Evolutionary conservation across 768 basidiomycete species (phyloP).

Genomic region (Amyloporia xantha): DNA sequence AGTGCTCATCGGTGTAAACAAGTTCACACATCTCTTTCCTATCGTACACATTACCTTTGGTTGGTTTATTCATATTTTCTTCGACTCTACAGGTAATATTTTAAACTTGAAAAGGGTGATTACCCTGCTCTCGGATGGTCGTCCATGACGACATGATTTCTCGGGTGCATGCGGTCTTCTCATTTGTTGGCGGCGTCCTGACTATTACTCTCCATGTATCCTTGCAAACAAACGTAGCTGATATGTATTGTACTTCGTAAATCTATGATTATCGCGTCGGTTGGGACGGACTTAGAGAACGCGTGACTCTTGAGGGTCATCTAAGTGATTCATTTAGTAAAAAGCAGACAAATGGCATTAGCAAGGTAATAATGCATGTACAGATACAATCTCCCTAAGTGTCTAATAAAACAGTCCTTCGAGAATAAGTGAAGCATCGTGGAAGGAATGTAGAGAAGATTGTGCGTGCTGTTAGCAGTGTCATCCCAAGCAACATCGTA

Average conservation of each 20-base stretch:
- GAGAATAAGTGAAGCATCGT: background rate
- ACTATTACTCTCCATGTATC: background rate
- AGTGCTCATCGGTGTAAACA: background rate
- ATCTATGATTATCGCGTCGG: constrained; percentile 1
- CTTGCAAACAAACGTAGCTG: background rate
- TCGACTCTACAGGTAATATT: constrained; percentile 1
- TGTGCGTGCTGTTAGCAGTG: too few relatives aligned
- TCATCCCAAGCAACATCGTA: too few relatives aligned
- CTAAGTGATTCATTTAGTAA: too few relatives aligned
- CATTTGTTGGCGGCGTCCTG: background rate
- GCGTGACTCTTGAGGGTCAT: background rate
- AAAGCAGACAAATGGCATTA: background rate
- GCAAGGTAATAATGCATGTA: background rate
- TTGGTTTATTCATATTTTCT: constrained; percentile 3
- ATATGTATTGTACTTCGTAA: constrained; percentile 5
- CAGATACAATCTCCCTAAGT: background rate
- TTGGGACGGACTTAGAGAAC: background rate
- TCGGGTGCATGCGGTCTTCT: constrained; percentile 4
- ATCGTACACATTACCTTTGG: constrained; percentile 1
- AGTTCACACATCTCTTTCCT: background rate
- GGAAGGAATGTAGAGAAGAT: background rate
- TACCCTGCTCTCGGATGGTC: constrained; percentile 3
- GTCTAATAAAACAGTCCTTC: background rate
- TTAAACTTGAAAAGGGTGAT: background rate
- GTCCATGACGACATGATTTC: background rate